These are phyloP conservation scores for Rhodosporidiobolus odoratus DNA, from an alignment of 768 basidiomycete species.

Conservation along the genomic window DNA sequence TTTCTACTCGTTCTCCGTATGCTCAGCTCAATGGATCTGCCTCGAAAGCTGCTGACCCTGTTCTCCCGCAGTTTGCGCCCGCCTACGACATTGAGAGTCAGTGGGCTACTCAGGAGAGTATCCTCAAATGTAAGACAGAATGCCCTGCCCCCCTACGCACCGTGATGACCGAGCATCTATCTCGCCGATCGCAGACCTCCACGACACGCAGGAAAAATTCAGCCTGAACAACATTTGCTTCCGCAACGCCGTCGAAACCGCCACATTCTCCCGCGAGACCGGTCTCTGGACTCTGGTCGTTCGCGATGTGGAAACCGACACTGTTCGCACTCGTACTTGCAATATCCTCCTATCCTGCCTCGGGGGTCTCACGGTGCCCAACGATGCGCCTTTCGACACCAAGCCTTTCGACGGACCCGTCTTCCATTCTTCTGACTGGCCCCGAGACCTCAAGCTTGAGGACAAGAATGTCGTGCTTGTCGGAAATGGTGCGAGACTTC, in stretches of 20 bases:
- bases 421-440: slow-evolving; percentile 41
- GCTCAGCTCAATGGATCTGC: too few species aligned
- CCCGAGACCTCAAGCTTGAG: slow-evolving; percentile 25
- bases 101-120: slow-evolving; percentile 25
- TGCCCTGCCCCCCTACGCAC: neutral
- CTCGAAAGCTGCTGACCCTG: too few species aligned
- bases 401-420: slow-evolving; percentile 36
- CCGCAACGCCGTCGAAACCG: slow-evolving; percentile 23
- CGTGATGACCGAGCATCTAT: neutral
- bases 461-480: slow-evolving; percentile 41
- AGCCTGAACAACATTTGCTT: slow-evolving; percentile 35
- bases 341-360: slow-evolving; percentile 40
- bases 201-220: slow-evolving; percentile 29
- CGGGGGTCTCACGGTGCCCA: slow-evolving; percentile 32
- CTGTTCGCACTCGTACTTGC: slow-evolving; percentile 31
- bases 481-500: slow-evolving; percentile 35
- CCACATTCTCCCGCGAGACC: slow-evolving; percentile 23
- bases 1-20: slow-evolving; percentile 33
- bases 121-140: slow-evolving; percentile 18
- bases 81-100: slow-evolving; percentile 8
- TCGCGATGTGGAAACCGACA: slow-evolving; percentile 26
- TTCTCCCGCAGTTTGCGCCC: slow-evolving; percentile 20
- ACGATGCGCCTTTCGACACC: slow-evolving; percentile 24
- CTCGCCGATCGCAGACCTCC: slow-evolving; percentile 17
- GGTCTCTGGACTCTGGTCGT: slow-evolving; percentile 36